These are phyloP conservation scores for Selenicereus undatus DNA, from an alignment of 148 eudicot genomes.

Conservation along the genomic window DNA sequence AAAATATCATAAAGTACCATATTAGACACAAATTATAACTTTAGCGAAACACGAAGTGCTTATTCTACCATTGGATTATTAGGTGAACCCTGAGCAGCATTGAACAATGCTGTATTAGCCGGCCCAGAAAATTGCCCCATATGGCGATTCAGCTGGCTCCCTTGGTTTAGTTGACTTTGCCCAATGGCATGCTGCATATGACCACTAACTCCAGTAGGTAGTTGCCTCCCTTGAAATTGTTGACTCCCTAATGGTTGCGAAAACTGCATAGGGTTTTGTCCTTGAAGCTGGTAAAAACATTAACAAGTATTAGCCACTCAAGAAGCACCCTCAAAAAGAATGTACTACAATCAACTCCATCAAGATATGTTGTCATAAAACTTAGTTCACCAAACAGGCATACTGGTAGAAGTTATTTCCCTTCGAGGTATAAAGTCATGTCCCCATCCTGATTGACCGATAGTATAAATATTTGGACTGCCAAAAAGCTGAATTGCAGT, in stretches of 20 bases:
- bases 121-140: constrained; percentile 79
- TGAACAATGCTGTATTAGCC: constrained; percentile 93
- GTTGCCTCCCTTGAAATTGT: constrained; percentile 88
- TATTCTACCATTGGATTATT: constrained; percentile 76
- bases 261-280: constrained; percentile 84
- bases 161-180: constrained; percentile 85
- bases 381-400: neutral
- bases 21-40: constrained; percentile 5
- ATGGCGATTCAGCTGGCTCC: constrained; percentile 93
- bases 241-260: constrained; percentile 74
- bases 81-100: constrained; percentile 84
- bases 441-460: neutral
- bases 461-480: neutral
- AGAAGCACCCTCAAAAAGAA: neutral
- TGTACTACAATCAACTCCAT: neutral
- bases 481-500: neutral
- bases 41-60: constrained; percentile 14
- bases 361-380: constrained; percentile 1
- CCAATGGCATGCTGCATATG: constrained; percentile 73
- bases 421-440: neutral
- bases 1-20: constrained; percentile 8
- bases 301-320: neutral
- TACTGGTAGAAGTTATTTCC: neutral
- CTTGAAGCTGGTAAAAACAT: constrained; percentile 52
- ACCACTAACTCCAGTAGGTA: constrained; percentile 42